Base-by-base conservation (phyloP, 163 green algal species). In the Prototheca wickerhamii region DNA sequence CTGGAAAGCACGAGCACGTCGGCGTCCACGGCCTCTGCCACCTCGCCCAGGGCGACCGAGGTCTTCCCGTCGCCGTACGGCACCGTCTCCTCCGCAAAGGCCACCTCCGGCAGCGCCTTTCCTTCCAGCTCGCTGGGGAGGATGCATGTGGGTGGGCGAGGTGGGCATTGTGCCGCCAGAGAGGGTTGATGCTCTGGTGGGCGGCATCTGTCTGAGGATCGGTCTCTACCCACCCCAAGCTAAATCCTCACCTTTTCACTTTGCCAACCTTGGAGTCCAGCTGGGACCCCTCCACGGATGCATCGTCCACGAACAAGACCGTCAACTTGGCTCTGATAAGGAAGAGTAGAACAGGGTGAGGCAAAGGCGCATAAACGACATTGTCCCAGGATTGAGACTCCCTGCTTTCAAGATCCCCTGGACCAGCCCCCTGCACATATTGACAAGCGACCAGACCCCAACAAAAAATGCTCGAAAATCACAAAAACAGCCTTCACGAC, bases 1-100 rank as follows among this genome's bases (percentile, higher is more conserved):
- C 68, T 71, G 57, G 51, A 69, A 17, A 89, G 49, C 32, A 89
- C 75, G 35, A 89, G 66, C 44, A 89, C 60, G 70, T 89, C 82
- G 28, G 74, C 75, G 3, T 64, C 63, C 4, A 86, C 57, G 35
- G 76, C 71, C 64, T 89, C 82, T 0, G 62, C 72, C 33, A 65
- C 67, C 46, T 78, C 72, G 7, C 71, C 71, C 52, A 78, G 56
- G 44, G 72, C 72, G 25, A 72, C 66, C 3, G 31, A 63, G 25
- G 62, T 60, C 58, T 72, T 72, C 8, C 66, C 62, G 34, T 55
- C 52, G 31, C 25, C 60, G 32, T 46, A 58, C 20, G 53, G 52
- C 66, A 74, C 72, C 30, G 73, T 64, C 35, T 67, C 50, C 58
- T 78, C 72, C 49, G 71, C 72, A 43, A 65, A 68, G 1, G 57